phyloP scores from a whole-genome alignment of 345 rosid genomes.

The Pistacia atlantica region DNA sequence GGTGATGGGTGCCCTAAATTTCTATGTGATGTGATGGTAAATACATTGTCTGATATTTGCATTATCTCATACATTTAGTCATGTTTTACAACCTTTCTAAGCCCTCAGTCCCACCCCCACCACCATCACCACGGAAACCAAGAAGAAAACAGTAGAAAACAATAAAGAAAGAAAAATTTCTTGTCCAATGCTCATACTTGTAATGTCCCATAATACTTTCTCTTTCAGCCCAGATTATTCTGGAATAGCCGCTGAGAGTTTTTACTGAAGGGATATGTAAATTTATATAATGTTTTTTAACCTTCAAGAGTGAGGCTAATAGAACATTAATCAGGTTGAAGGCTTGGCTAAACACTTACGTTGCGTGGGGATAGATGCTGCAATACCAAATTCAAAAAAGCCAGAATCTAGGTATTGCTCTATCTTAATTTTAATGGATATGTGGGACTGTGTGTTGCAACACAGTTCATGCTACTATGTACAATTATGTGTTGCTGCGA shows the following conservation, averaged over 20 bases:
- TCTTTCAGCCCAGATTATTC: neutral
- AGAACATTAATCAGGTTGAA: slow-evolving; percentile 59
- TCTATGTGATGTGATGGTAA: slow-evolving; percentile 94
- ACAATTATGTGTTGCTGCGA: neutral
- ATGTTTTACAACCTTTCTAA: neutral
- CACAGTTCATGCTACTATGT: neutral
- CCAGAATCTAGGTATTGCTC: slow-evolving; percentile 71
- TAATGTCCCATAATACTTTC: neutral
- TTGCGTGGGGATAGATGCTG: slow-evolving; percentile 94
- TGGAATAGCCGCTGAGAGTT: neutral
- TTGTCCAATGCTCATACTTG: neutral
- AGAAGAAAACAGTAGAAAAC: neutral
- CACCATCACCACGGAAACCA: no score
- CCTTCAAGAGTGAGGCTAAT: slow-evolving; percentile 21
- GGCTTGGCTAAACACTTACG: slow-evolving; percentile 95
- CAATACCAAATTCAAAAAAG: slow-evolving; percentile 63
- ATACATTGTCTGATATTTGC: slow-evolving; percentile 3
- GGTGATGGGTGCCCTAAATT: slow-evolving; percentile 93
- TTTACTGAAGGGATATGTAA: neutral
- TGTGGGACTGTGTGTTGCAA: neutral
- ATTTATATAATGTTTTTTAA: neutral
- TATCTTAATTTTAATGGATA: neutral
- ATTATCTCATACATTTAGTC: neutral
- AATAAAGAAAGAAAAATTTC: neutral
- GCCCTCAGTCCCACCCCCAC: no score